Base-by-base conservation (phyloP, 306 rosid genomes). In the Rosa multiflora region DNA sequence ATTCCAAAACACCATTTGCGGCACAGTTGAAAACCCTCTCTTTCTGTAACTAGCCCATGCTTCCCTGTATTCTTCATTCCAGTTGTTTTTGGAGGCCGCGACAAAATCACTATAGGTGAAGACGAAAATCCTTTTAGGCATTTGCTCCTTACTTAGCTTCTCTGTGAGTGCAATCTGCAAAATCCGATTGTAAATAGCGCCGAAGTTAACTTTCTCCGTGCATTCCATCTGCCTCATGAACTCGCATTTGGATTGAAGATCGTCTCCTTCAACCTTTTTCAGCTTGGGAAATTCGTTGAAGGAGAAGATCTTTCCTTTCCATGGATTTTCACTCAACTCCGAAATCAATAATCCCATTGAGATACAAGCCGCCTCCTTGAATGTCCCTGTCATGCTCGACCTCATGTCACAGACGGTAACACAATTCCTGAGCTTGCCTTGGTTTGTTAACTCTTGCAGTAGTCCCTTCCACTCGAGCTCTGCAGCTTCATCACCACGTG, bases 271-370 rank as follows among this genome's bases (percentile, higher is more conserved):
- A 35, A 71, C 13, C 21, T 48, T 29, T 7, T 8, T 20, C 18
- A 71, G 61, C 61, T 4, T 71, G 7, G 61, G 75, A 71, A 20
- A 47, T 26, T 48, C 43, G 1, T 37, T 72, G 42, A 72, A 72
- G 10, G 75, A 37, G 14, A 29, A 72, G 14, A 49, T 11, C 15
- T 26, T 49, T 49, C 75, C 59, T 29, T 72, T 72, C 75, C 75
- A 72, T 35, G 29, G 15, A 72, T 13, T 29, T 49, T 72, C 75
- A 72, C 75, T 48, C 17, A 4, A 14, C 10, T 72, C 61, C 4
- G 61, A 72, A 72, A 72, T 72, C 75, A 72, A 72, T 8, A 72
- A 49, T 26, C 75, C 62, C 9, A 72, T 72, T 32, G 29, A 20
- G 18, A 72, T 15, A 20, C 10, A 72, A 18, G 11, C 8, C 13